Conservation (phyloP, 2,329 filamentous ascomycete genomes). For the Pseudogymnoascus sp. region DNA sequence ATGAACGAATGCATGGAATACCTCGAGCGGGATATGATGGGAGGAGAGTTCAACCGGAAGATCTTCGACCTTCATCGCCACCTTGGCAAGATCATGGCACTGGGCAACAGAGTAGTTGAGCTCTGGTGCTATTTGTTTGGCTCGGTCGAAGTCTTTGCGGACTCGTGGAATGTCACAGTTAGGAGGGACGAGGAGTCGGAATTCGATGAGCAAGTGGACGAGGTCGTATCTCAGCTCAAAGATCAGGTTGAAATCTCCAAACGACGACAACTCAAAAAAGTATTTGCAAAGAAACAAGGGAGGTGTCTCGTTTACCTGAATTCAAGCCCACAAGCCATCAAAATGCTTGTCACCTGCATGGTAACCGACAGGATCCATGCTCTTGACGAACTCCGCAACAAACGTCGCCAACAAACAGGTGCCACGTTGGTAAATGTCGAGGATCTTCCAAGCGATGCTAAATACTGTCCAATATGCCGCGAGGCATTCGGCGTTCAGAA, state of each 20-base stretch:
- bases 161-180: conserved; percentile 9
- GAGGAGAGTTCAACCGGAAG: not conserved
- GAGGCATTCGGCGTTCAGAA: conserved; percentile 13
- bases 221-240: conserved; percentile 12
- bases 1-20: conserved; percentile 2
- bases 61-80: not conserved
- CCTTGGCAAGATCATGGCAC: not conserved
- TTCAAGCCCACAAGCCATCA: conserved; percentile 12
- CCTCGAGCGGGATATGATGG: not conserved
- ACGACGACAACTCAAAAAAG: not conserved
- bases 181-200: conserved; percentile 9
- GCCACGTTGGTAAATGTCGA: conserved; percentile 10
- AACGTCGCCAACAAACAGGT: conserved; percentile 7
- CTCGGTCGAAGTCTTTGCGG: not conserved
- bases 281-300: conserved; percentile 15
- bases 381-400: conserved; percentile 9
- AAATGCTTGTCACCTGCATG: conserved; percentile 19
- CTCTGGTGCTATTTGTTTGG: not conserved
- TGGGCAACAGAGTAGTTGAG: conserved; percentile 4
- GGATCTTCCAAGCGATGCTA: conserved; percentile 11
- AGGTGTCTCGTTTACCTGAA: not conserved
- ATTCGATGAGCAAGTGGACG: conserved; percentile 15
- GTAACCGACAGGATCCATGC: conserved; percentile 20
- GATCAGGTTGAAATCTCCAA: conserved; percentile 11
- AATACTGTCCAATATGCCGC: conserved; percentile 18